Percentiles rank a stretch among this genome's conserved stretches.
phyloP scores from a whole-genome alignment of 345 rosid species.

The Citrus sp. region DNA sequence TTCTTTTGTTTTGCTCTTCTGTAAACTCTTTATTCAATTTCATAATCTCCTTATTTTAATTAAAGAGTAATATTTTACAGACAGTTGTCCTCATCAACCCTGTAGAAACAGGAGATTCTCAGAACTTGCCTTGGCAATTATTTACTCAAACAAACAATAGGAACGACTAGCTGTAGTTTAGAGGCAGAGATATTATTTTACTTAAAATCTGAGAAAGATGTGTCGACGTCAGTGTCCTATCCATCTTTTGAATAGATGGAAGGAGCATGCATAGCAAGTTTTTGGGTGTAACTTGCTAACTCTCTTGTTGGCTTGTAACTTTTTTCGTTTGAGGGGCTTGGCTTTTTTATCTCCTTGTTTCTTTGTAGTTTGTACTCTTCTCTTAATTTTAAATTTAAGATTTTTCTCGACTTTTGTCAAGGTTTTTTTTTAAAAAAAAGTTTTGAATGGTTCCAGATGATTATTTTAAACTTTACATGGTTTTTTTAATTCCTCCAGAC shows the following conservation, averaged over 20 bases:
- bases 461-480: too few species aligned
- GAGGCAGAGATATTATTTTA: slow-evolving; percentile 1
- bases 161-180: neutral
- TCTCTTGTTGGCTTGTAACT: too few species aligned
- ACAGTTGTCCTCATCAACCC: neutral
- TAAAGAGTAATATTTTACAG: neutral
- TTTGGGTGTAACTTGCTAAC: neutral
- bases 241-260: neutral
- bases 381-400: too few species aligned
- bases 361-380: too few species aligned
- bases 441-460: too few species aligned
- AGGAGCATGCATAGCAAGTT: neutral
- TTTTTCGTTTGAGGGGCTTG: too few species aligned
- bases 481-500: too few species aligned
- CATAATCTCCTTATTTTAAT: neutral
- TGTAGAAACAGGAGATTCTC: neutral
- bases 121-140: neutral
- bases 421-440: too few species aligned
- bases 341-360: too few species aligned
- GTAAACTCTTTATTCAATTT: neutral
- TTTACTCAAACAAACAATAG: neutral
- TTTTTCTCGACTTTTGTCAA: too few species aligned
- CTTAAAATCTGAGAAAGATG: neutral
- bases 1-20: neutral
- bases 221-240: neutral